Evolutionary conservation across 805 yeast species (phyloP).

Genomic region (Clavispora asparagi): DNA sequence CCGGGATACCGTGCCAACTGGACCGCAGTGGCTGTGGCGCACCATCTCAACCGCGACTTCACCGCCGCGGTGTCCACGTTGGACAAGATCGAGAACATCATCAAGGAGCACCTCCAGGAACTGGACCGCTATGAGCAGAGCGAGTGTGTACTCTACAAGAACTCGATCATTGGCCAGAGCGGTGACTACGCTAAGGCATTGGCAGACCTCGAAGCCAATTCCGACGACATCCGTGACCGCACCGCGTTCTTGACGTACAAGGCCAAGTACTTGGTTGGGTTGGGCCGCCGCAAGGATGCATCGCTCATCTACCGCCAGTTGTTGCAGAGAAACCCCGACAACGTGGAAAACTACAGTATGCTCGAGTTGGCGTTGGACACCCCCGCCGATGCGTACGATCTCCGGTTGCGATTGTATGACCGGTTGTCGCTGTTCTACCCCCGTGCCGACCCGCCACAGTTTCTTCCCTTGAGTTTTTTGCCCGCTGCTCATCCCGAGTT

Average conservation of each 20-base stretch:
- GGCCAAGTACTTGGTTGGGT: slow-evolving; percentile 57
- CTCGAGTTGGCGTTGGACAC: slow-evolving; percentile 65
- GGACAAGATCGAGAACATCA: slow-evolving; percentile 67
- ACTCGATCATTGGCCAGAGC: slow-evolving; percentile 53
- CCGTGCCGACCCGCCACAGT: slow-evolving; percentile 72
- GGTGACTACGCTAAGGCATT: slow-evolving; percentile 66
- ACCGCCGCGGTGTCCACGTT: slow-evolving; percentile 68
- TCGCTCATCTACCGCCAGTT: slow-evolving; percentile 61
- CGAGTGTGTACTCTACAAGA: slow-evolving; percentile 74
- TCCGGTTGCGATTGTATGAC: slow-evolving; percentile 56
- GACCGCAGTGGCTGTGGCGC: slow-evolving; percentile 85
- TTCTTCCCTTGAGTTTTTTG: slow-evolving; percentile 72
- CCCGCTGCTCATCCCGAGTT: slow-evolving; percentile 48
- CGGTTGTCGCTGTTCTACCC: slow-evolving; percentile 71
- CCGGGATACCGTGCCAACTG: slow-evolving; percentile 87
- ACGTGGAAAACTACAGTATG: slow-evolving; percentile 55
- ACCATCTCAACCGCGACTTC: slow-evolving; percentile 65
- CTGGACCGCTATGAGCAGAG: slow-evolving; percentile 72
- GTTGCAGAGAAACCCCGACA: slow-evolving; percentile 82
- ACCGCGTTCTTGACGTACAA: slow-evolving; percentile 58
- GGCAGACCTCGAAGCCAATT: slow-evolving; percentile 48
- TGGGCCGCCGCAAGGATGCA: slow-evolving; percentile 60
- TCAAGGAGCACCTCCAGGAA: slow-evolving; percentile 62
- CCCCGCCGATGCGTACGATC: slow-evolving; percentile 37
- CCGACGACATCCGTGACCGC: slow-evolving; percentile 49